A percentile compares a stretch with the other conserved stretches of the same genome.
These are phyloP conservation scores for thale cress (Arabidopsis thaliana) DNA, from an alignment of 345 rosid species.

Conservation along the genomic window TAIR10.1 NC_003075.7:8654501-8655000, in stretches of 20 bases:
- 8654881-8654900: constrained; percentile 30
- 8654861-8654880: constrained; percentile 29
- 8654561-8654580: constrained; percentile 39
- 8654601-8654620: constrained; percentile 26
- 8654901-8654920: constrained; percentile 33
- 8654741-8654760: constrained; percentile 11
- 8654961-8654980: constrained; percentile 44
- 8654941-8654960: constrained; percentile 57
- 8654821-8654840: constrained; percentile 31
- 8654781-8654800: constrained; percentile 23
- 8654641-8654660: constrained; percentile 18
- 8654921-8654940: constrained; percentile 42
- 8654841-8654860: constrained; percentile 26
- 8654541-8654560: constrained; percentile 55
- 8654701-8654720: constrained; percentile 9
- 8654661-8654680: constrained; percentile 16
- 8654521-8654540: constrained; percentile 56
- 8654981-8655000: constrained; percentile 49
- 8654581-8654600: constrained; percentile 15
- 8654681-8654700: constrained; percentile 18
- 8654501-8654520: constrained; percentile 58
- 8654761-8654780: constrained; percentile 8
- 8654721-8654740: constrained; percentile 8
- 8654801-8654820: constrained; percentile 27
- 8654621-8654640: constrained; percentile 16